Evolutionary conservation across 2,329 filamentous ascomycete genomes (phyloP), one percentile per base, ranked within the genome.

Genomic region (Aspergillus carbonarius): DNA sequence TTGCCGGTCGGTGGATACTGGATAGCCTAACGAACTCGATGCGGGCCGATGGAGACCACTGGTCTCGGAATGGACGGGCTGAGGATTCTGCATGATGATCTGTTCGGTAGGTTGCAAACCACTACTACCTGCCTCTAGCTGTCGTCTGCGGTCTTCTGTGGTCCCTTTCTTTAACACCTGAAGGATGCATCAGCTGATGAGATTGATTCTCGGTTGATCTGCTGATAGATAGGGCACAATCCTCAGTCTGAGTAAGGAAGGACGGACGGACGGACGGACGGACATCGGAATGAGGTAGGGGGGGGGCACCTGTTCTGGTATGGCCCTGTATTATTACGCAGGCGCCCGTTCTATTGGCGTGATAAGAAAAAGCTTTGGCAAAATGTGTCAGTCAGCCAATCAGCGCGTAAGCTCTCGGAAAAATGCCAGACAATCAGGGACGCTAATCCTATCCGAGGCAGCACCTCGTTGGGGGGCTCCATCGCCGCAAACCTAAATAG

Each of bases 61-160:
- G 25, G 25, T 48, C n/a, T 48, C 44, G 44, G 44, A 30, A 48
- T n/a, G 44, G n/a, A 48, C 17, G 44, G 44, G 44, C 25, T 17
- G 54, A 47, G 56, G 49, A 60, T 64, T 60, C 58, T 62, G 59
- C 58, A 62, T 63, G 59, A 62, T 55, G 57, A 62, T 64, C 54
- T 60, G 56, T 48, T 44, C 44, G 27, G 27, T 25, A 48, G 25
- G 9, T 48, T 18, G 25, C 15, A 3, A 23, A 23, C 23, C 5
- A 5, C 5, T 23, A 23, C 23, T 23, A 23, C 3, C 23, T 23
- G 5, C 23, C n/a, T n/a, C n/a, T n/a, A n/a, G n/a, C n/a, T n/a
- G n/a, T 5, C 39, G 8, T 18, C 10, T 17, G 39, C 13, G 20
- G 30, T 10, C 30, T 12, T 9, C 9, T 30, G 37, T 40, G 37